A percentile compares a stretch with the other conserved stretches of the same genome.
Evolutionary conservation across 2,329 filamentous ascomycete genomes (phyloP).

Genomic region (Pseudogymnoascus sp.): DNA sequence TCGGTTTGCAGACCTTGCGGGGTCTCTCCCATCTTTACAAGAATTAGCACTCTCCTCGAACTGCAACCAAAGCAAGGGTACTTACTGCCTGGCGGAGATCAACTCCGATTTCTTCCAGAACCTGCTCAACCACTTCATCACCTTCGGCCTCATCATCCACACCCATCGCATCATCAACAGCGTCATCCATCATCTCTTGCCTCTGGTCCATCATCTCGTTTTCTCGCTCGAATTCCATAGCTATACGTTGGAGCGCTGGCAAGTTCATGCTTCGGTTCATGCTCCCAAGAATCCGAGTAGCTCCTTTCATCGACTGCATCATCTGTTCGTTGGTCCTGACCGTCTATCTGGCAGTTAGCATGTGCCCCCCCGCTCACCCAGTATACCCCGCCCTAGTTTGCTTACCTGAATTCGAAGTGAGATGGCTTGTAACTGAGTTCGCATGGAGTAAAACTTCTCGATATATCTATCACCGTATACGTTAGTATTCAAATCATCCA

Average conservation of each 20-base stretch:
- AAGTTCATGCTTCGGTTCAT: conserved; percentile 99
- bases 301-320: conserved; percentile 99
- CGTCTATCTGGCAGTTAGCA: conserved; percentile 49
- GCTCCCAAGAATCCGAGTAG: conserved; percentile 82
- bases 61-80: conserved; percentile 20
- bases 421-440: conserved; percentile 93
- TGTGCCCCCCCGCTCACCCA: neutral
- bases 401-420: conserved; percentile 83
- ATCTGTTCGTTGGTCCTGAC: conserved; percentile 98
- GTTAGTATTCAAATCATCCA: neutral
- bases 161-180: conserved; percentile 93
- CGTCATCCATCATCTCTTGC: conserved; percentile 99
- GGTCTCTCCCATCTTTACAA: conserved; percentile 74
- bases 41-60: conserved; percentile 1
- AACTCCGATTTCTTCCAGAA: conserved; percentile 92
- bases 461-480: conserved; percentile 59
- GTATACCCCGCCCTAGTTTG: conserved; percentile 10
- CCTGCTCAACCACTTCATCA: conserved; percentile 93
- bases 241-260: conserved; percentile 87
- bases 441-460: conserved; percentile 98
- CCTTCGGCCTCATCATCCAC: conserved; percentile 86
- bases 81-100: conserved; percentile 84
- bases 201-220: conserved; percentile 99
- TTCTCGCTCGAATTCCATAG: conserved; percentile 98
- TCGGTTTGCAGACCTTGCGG: conserved; percentile 74